A percentile compares a stretch with the other conserved stretches of the same genome.
phyloP scores from a whole-genome alignment of 257 asterid genomes.

The Solanum corneliomulleri region DNA sequence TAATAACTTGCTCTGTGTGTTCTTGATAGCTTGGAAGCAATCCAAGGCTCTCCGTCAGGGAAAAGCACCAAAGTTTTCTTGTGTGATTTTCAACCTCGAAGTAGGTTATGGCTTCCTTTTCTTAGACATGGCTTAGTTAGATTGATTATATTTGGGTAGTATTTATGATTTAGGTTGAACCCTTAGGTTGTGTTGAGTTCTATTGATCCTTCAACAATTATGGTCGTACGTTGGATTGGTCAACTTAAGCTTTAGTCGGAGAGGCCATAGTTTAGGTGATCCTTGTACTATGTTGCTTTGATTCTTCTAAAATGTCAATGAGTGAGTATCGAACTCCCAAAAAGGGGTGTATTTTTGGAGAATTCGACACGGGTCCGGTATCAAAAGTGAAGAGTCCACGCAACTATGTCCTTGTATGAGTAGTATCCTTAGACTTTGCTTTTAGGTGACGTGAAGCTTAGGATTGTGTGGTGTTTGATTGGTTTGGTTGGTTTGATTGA shows the following conservation, averaged over 20 bases:
- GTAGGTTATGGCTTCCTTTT: not conserved
- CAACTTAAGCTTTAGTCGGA: not conserved
- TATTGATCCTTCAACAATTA: no score
- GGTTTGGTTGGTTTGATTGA: not conserved
- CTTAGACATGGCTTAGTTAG: not conserved
- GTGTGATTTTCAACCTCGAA: not conserved
- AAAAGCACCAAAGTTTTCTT: not conserved
- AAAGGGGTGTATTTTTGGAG: no score
- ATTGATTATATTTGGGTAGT: not conserved
- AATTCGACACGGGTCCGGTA: no score
- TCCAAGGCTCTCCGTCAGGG: not conserved
- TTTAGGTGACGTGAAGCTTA: no score
- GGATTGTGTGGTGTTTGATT: no score
- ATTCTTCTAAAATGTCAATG: no score
- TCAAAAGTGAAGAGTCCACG: no score
- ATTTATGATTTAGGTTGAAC: not conserved
- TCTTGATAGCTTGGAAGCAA: not conserved
- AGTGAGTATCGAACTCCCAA: no score
- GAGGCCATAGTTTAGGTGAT: not conserved
- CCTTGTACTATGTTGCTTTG: no score
- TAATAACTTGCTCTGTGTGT: not conserved
- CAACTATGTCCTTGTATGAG: not conserved
- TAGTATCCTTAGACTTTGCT: no score
- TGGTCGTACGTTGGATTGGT: not conserved
- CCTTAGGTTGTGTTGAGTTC: not conserved